Evolutionary conservation across 116 monocot species (phyloP), one percentile per base, ranked within the genome.

Genomic region (Iris pallida): DNA sequence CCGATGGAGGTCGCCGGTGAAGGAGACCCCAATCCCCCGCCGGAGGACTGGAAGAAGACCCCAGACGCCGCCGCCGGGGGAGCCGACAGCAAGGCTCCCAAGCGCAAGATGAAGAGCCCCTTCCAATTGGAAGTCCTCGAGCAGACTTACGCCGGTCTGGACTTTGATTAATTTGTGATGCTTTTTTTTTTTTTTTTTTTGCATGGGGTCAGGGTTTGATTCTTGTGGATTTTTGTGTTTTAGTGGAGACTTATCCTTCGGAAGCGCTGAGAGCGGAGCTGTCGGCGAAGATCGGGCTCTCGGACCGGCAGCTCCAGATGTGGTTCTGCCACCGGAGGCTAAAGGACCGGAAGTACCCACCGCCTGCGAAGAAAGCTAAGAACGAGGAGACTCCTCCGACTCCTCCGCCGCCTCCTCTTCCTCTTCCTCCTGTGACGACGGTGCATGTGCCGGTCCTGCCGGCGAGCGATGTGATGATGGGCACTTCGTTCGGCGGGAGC

Each of bases 271-370:
- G 97, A 13, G 92, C 87, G 8, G 97, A 92, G 69, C 77, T 98
- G 46, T 98, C 97, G 5, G 79, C 56, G 55, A 92, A 98, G 83
- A 78, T 85, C 15, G 88, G 83, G 20, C 80, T 98, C 1, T 76
- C 85, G 5, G 97, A 98, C 72, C 83, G 97, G 71, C 97, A 98
- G 77, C 83, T 98, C 16, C 97, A 98, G 90, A 98, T 98, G 97
- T 98, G 97, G 92, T 98, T 98, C 71, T 98, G 97, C 60, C 97
- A 98, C 53, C 76, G 97, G 55, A 80, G 97, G 75, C 79, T 92
- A 15, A 97, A 97, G 69, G 97, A 97, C 65, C 71, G 93, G 66
- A 97, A 97, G 67, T 67, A 69, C 13, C 80, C 63, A 20, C 67
- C 82, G 4, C 19, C 59, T 15, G 65, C 65, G 65, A 69, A 59